Percentiles rank a stretch among this genome's conserved stretches.
These are phyloP conservation scores for Ascoidea asiatica DNA, from an alignment of 805 yeast species.

Conservation along the genomic window DNA sequence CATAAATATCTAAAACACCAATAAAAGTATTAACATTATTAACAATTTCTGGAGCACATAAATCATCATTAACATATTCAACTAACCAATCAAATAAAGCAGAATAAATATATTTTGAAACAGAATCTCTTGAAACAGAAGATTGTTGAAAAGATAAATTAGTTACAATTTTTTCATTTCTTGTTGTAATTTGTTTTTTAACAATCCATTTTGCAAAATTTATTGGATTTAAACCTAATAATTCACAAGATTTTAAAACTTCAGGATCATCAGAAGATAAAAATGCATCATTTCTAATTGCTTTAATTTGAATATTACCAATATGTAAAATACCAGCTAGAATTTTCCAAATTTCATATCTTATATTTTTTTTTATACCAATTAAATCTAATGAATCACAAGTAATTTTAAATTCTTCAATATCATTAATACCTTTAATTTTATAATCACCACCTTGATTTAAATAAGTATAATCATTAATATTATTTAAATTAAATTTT, in stretches of 20 bases:
- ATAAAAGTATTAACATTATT: conserved; percentile 57
- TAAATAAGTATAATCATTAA: conserved; percentile 64
- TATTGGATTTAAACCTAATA: conserved; percentile 65
- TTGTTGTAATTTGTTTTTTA: conserved; percentile 83
- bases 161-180: conserved; percentile 82
- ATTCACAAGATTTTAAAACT: conserved; percentile 66
- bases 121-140: conserved; percentile 88
- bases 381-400: conserved; percentile 64
- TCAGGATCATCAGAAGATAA: conserved; percentile 80
- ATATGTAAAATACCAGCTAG: conserved; percentile 84
- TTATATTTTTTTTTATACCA: conserved; percentile 51
- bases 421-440: conserved; percentile 74
- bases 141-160: conserved; percentile 78
- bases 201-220: conserved; percentile 81
- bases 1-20: conserved; percentile 95
- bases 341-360: conserved; percentile 57
- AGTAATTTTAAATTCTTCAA: conserved; percentile 63
- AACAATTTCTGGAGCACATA: conserved; percentile 62
- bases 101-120: conserved; percentile 85
- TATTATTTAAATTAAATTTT: conserved; percentile 44
- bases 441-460: conserved; percentile 73
- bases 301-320: conserved; percentile 81
- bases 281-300: conserved; percentile 73
- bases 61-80: conserved; percentile 63
- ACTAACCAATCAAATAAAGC: conserved; percentile 95